phyloP scores from a whole-genome alignment of 2,329 filamentous ascomycete species.

The Ceratocystis variospora region DNA sequence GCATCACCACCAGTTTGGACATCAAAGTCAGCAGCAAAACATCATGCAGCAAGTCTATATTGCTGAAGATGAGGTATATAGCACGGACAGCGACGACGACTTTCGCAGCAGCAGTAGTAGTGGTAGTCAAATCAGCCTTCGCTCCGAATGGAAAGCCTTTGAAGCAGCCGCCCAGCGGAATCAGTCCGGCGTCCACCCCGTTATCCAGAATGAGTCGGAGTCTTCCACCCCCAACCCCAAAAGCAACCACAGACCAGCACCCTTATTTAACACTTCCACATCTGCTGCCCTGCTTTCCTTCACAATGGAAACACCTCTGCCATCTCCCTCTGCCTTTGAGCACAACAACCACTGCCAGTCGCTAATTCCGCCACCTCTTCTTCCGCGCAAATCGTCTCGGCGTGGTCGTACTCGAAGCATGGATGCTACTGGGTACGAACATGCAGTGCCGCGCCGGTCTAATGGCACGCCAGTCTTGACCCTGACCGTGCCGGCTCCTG shows the following conservation, averaged over 20 bases:
- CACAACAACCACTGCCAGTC: slow-evolving; percentile 5
- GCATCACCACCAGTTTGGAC: background rate
- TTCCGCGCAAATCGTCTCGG: slow-evolving; percentile 13
- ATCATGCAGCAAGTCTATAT: slow-evolving; percentile 7
- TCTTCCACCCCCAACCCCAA: background rate
- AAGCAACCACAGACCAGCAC: background rate
- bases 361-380: slow-evolving; percentile 5
- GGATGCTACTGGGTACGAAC: background rate
- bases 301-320: background rate
- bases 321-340: slow-evolving; percentile 6
- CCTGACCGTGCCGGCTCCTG: background rate
- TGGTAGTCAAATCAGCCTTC: slow-evolving; percentile 7
- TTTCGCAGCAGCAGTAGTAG: background rate
- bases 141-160: slow-evolving; percentile 11
- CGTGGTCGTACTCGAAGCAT: slow-evolving; percentile 2
- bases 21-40: background rate
- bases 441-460: background rate
- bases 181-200: slow-evolving; percentile 5
- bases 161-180: slow-evolving; percentile 9
- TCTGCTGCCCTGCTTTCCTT: slow-evolving; percentile 5
- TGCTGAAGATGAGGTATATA: slow-evolving; percentile 11
- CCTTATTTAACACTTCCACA: background rate
- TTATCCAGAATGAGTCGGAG: background rate
- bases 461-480: slow-evolving; percentile 1
- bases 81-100: slow-evolving; percentile 10